Base-by-base conservation (phyloP, 202 grass and related monocot genomes). In the Digitaria exilis region DNA sequence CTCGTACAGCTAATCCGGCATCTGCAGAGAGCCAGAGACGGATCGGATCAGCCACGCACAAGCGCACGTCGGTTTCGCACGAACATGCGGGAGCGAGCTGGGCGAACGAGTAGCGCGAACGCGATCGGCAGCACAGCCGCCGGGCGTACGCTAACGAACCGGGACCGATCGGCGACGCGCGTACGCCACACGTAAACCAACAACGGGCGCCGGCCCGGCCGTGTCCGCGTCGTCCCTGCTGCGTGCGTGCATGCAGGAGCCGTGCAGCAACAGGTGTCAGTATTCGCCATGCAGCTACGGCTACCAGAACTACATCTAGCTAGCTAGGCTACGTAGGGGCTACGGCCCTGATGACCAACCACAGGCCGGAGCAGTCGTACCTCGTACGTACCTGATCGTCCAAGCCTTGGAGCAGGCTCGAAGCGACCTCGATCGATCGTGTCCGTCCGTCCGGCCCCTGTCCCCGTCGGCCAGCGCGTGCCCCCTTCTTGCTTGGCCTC, bases 41-140 rank as follows among this genome's bases (percentile, higher is more conserved):
- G 18, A 59, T 66, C 39, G 32, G 71, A 68, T 66, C 71, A 19
- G 35, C 22, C 13, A 16, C 67, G 28, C 45, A 8, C 54, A 63
- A 66, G 64, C 21, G 76, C 9, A 39, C 19, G 83, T 79, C 66
- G n/a, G 83, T 54, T 24, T 85, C 84, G 67, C 76, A 56, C 19
- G 55, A 72, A 80, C 66, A 73, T 55, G 31, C n/a, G 42, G 18
- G 3, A 9, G n/a, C n/a, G n/a, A 5, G 15, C n/a, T 32, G 43
- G 67, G n/a, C 60, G 46, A 28, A 2, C 5, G 67, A 50, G 69
- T 73, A 65, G 44, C 39, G 67, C 26, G 15, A 19, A 57, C 28
- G 58, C 42, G 17, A 70, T 19, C 52, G 9, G 9, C 22, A 21
- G 9, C 22, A 21, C 54, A 5, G 21, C 14, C 26, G 58, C 58